Base-by-base conservation (phyloP, 2,329 filamentous ascomycete genomes). In the Arthrocladium fulminans region DNA sequence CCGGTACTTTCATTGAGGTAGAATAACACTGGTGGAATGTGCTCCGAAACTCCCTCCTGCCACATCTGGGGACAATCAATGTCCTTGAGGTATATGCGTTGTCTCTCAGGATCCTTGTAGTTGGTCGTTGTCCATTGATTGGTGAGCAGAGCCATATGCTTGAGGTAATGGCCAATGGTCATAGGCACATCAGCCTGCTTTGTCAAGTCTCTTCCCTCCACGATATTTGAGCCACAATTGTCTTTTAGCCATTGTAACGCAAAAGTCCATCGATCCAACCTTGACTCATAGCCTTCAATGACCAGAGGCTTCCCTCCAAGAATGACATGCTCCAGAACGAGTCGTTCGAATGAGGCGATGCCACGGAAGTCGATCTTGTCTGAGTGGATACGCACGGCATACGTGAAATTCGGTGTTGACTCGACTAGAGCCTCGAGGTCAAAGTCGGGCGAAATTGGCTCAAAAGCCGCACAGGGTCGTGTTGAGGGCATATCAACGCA, bases 11-110 rank as follows among this genome's bases (percentile, higher is more conserved):
- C 84, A 58, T 96, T 96, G 47, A 95, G 74, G 62, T 97, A 98
- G 62, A 88, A 95, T 0, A 97, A 70, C n/a, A 75, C 80, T 0
- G 83, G 78, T 1, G 90, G 89, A 3, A 97, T 83, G 24, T 87
- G 71, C 43, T 84, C 82, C 55, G 81, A 80, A 15, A 98, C 69
- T 50, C 86, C 82, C 23, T 90, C 77, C 45, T 83, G 81, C 92
- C 92, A 98, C 50, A 90, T 81, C 1, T 76, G 70, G 0, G 92
- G 92, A 57, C 89, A 96, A 64, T 98, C 92, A 51, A 98, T 96
- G 62, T 98, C 92, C 61, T 98, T 98, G 20, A 97, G 70, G 63
- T 98, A 98, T 1, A 97, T 79, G 10, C 92, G 80, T 63, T 98
- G 92, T 19, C 86, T 76, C 30, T 80, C 78, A 52, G 86, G 80